Percentiles rank a stretch among this genome's conserved stretches.
Conservation (phyloP, 768 basidiomycete genomes). For the Kwoniella europaea region DNA sequence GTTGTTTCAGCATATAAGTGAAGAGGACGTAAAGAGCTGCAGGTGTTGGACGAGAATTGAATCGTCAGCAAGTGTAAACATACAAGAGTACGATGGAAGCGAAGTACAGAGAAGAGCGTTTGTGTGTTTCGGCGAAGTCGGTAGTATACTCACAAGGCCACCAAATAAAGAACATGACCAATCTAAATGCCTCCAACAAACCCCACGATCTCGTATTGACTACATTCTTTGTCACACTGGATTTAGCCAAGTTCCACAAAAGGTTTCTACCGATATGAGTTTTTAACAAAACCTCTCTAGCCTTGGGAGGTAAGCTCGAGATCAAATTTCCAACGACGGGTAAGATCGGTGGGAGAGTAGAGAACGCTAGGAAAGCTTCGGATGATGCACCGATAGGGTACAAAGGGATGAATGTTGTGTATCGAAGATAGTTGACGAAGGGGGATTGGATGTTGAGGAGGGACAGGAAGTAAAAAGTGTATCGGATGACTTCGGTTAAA, state of each 20-base stretch:
- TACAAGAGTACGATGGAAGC: too few relatives aligned
- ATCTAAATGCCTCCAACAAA: conserved; percentile 66
- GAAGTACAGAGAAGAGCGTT: too few relatives aligned
- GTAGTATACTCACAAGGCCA: conserved; percentile 73
- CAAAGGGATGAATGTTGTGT: conserved; percentile 90
- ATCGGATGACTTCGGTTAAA: conserved; percentile 86
- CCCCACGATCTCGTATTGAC: conserved; percentile 61
- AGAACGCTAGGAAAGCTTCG: conserved; percentile 81
- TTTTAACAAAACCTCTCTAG: conserved; percentile 58
- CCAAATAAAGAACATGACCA: conserved; percentile 75
- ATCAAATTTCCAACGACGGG: conserved; percentile 24
- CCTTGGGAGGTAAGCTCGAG: conserved; percentile 30
- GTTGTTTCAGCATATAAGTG: conserved; percentile 67
- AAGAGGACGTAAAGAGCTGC: conserved; percentile 66
- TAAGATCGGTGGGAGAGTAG: conserved; percentile 68
- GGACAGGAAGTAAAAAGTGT: conserved; percentile 78
- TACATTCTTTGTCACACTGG: conserved; percentile 9
- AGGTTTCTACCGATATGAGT: conserved; percentile 58
- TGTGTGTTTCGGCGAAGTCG: background rate
- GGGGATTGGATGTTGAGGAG: conserved; percentile 66
- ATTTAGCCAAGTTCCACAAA: conserved; percentile 44
- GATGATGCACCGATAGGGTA: conserved; percentile 91
- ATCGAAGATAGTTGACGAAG: conserved; percentile 64
- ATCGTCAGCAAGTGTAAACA: too few relatives aligned
- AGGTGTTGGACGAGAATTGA: background rate